Base-by-base conservation (phyloP, 192 early-diverging fungal species). In the Coemansia sp. region DNA sequence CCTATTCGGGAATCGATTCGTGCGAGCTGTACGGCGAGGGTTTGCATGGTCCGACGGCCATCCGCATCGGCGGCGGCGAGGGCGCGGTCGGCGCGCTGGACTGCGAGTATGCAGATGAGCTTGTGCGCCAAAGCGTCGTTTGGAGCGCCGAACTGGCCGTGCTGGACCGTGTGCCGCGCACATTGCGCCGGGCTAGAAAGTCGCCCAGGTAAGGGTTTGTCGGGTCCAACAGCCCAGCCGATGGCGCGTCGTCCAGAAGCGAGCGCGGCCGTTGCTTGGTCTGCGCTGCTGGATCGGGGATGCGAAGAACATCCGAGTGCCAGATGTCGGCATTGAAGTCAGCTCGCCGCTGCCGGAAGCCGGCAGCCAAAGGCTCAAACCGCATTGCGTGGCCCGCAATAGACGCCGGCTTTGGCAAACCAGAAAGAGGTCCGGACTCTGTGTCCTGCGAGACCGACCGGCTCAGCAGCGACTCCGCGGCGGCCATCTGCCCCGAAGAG, bases 191-290 rank as follows among this genome's bases (percentile, higher is more conserved):
- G 34, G 69, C 66, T 16, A 80, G 48, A 34, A 80, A 72, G 48
- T 75, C 77, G 49, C 66, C 77, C 1, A 80, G 66, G 28, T 80
- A 80, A 30, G 77, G 77, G 18, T 80, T 80, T n/a, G 56, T 51
- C 17, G 73, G 72, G 29, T 80, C 77, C 20, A 80, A 65, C 18
- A 60, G n/a, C 20, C 30, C 61, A 36, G 34, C 45, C 12, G 56
- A 51, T 0, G 61, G 51, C 14, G 66, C 36, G 65, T 66, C 59
- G 12, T 63, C 58, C 12, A 79, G 69, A 71, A 79, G 62, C 14
- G 76, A 73, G 32, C 76, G 76, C 38, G 76, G 76, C 11, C 76
- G 76, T 38, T 50, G 67, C 17, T 63, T 61, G 29, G 36, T 10
- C 52, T 54, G 66, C 18, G 30, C 52, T 11, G 68, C 52, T 2